Evolutionary conservation across 176 grass and related monocot species (phyloP).

Genomic region (Neostapfia colusana): DNA sequence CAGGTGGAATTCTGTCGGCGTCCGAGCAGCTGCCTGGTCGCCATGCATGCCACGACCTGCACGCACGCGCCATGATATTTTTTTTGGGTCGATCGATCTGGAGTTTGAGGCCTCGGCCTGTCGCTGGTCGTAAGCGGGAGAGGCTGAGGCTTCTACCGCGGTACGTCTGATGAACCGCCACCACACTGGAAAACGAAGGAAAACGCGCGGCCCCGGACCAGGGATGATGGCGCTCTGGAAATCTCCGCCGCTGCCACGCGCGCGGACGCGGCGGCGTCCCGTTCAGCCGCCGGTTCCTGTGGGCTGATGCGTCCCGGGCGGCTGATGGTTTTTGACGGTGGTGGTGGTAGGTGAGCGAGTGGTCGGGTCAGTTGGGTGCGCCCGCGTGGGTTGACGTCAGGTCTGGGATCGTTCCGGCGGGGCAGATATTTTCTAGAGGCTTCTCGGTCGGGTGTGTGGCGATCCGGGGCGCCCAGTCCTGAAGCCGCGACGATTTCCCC

Average conservation of each 20-base stretch:
- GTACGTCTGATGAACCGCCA: neutral
- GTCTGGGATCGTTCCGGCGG: neutral
- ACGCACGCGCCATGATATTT: neutral
- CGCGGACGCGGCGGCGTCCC: neutral
- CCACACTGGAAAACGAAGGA: neutral
- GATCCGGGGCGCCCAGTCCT: neutral
- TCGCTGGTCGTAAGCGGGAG: neutral
- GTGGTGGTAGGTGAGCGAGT: neutral
- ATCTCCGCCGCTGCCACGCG: neutral
- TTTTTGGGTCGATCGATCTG: no score
- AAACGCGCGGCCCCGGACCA: no score
- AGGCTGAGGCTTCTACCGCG: conserved; percentile 5
- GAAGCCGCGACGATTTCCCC: conserved; percentile 17
- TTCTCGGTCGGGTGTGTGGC: neutral
- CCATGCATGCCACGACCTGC: neutral
- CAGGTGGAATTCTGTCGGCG: neutral
- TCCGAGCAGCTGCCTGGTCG: neutral
- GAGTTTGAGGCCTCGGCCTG: neutral
- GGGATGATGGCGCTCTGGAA: no score
- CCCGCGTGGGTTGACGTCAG: neutral
- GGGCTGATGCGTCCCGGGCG: neutral
- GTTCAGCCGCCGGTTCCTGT: neutral
- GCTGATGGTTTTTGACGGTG: conserved; percentile 18
- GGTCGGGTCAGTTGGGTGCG: neutral
- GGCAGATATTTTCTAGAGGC: conserved; percentile 19